These are phyloP conservation scores for Amanita fuliginea DNA, from an alignment of 768 basidiomycete genomes.

Conservation along the genomic window DNA sequence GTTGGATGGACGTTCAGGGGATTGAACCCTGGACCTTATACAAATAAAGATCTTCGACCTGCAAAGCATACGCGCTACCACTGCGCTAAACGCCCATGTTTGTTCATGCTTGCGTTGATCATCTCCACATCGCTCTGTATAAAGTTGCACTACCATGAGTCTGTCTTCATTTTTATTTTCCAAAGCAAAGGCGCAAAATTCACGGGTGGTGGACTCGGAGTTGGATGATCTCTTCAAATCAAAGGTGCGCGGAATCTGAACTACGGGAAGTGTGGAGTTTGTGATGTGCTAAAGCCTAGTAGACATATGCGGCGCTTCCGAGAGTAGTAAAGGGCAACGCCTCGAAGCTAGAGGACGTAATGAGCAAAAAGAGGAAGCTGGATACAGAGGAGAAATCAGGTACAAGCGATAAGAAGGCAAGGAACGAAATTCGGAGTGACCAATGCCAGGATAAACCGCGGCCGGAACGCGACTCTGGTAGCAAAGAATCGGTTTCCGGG, in stretches of 20 bases:
- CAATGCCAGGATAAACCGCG: no score
- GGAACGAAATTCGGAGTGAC: neutral
- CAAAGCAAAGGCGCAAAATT: neutral
- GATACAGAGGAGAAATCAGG: neutral
- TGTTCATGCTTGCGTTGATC: neutral
- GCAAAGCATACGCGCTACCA: constrained; percentile 36
- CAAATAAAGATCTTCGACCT: constrained; percentile 14
- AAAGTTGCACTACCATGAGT: neutral
- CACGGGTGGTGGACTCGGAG: neutral
- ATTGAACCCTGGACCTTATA: constrained; percentile 34
- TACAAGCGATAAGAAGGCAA: neutral
- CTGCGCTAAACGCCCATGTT: constrained; percentile 19
- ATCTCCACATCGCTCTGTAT: neutral
- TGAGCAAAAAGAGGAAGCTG: neutral
- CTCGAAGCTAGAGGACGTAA: neutral
- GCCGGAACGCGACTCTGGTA: no score
- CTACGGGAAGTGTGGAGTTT: neutral
- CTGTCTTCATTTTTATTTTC: constrained; percentile 2
- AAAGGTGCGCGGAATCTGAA: neutral
- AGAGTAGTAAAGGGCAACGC: neutral
- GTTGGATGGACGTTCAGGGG: constrained; percentile 31
- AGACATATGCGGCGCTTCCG: neutral
- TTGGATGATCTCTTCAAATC: constrained; percentile 3
- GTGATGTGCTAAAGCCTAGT: neutral
- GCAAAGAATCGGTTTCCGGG: neutral